Evolutionary conservation across 495 filamentous ascomycete genomes (phyloP), one percentile per base, ranked within the genome.

Genomic region (Eremomyces bilateralis): DNA sequence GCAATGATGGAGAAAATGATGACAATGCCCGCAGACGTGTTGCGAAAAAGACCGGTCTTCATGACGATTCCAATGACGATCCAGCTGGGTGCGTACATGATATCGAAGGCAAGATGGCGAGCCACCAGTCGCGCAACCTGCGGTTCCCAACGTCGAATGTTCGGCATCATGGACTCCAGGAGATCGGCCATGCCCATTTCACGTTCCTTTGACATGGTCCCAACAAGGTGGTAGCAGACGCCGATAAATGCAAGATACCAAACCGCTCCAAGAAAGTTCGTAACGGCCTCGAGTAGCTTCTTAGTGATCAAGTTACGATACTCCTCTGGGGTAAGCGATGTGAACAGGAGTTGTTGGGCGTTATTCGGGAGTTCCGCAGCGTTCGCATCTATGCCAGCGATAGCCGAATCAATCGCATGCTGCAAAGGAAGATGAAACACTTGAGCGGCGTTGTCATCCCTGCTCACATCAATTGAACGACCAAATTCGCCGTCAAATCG

Each of bases 141-240:
- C 11, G 69, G 68, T 43, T 75, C 50, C 74, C 75, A 80, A 11
- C 59, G 55, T 17, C 57, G 55, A 17, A 52, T 50, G 40, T 73
- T 76, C 15, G 72, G 68, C 65, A 82, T 80, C 71, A 80, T 84
- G 24, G 77, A 72, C 51, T 88, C 80, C 29, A 84, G 60, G 28
- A 88, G 57, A 28, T 77, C 74, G 20, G 76, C 73, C 65, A 83
- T 79, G 37, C 77, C 80, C 27, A 68, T 54, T 55, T 88, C 80
- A 29, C 80, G 60, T 54, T 88, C 80, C 16, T 66, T 64, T 12
- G 79, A 79, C 38, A 80, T 71, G 43, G 79, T 65, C 2, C 80
- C 80, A 13, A 73, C 71, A 37, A 81, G 56, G 45, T 88, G 79
- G 43, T 88, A 88, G 20, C 63, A 61, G 4, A 84, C 56, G 1